Percentiles rank a stretch among this genome's conserved stretches.
phyloP scores from a whole-genome alignment of 495 filamentous ascomycete genomes.

The Terfezia boudieri region DNA sequence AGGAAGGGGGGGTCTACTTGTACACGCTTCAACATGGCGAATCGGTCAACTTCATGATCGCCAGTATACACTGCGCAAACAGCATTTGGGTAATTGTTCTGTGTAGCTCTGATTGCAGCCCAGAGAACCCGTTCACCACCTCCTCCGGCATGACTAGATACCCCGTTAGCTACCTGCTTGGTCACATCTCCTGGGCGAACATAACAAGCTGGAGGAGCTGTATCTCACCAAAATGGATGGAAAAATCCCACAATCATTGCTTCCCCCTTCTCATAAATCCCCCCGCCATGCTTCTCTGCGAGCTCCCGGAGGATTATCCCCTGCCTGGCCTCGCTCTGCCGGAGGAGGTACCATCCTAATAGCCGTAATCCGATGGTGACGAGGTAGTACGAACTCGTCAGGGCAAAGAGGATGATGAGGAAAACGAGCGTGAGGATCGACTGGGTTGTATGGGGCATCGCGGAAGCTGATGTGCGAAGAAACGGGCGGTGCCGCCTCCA shows the following conservation, averaged over 20 bases:
- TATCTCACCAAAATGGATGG: slow-evolving; percentile 69
- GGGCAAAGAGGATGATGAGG: background rate
- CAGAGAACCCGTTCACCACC: slow-evolving; percentile 92
- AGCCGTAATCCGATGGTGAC: slow-evolving; percentile 4
- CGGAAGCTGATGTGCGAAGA: too few species aligned
- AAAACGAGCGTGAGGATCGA: background rate
- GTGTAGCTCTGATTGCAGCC: slow-evolving; percentile 83
- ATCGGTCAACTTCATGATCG: slow-evolving; percentile 67
- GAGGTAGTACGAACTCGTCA: background rate
- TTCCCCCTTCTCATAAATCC: background rate
- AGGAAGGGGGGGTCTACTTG: slow-evolving; percentile 26
- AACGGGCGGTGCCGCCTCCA: too few species aligned
- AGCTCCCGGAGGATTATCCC: slow-evolving; percentile 1
- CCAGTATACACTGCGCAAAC: slow-evolving; percentile 86
- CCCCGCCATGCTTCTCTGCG: too few species aligned
- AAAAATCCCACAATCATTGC: slow-evolving; percentile 63
- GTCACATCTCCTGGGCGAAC: background rate
- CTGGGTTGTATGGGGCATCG: background rate
- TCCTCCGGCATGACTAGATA: slow-evolving; percentile 66
- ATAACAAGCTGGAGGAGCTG: background rate
- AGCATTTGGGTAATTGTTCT: slow-evolving; percentile 68
- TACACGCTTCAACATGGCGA: slow-evolving; percentile 53
- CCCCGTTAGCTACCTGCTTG: background rate
- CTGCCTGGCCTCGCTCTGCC: slow-evolving; percentile 10
- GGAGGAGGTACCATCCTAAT: slow-evolving; percentile 11